These are phyloP conservation scores for Trypanosoma lewisi DNA, from an alignment of 208 protist species.

Conservation along the genomic window DNA sequence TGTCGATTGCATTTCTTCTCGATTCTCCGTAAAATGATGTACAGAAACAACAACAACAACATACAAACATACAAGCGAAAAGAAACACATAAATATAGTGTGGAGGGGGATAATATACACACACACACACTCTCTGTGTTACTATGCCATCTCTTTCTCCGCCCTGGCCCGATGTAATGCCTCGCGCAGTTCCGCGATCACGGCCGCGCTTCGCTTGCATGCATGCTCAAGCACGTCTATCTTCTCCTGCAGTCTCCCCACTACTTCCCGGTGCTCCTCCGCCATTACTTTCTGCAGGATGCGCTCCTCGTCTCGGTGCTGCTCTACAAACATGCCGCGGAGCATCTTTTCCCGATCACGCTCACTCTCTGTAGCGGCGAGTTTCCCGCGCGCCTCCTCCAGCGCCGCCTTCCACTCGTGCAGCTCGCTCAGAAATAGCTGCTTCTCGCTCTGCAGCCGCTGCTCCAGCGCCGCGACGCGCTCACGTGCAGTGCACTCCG, in stretches of 20 bases:
- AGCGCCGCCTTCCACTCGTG: conserved; percentile 27
- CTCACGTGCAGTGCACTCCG: background rate
- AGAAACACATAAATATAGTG: no score
- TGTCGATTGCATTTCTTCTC: no score
- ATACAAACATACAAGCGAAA: background rate
- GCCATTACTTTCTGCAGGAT: conserved; percentile 26
- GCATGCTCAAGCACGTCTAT: conserved; percentile 49
- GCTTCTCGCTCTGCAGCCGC: conserved; percentile 15
- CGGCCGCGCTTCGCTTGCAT: conserved; percentile 45
- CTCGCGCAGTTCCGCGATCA: conserved; percentile 68
- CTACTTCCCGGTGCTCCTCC: conserved; percentile 4
- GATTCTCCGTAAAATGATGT: background rate
- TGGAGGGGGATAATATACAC: background rate
- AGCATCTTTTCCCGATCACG: conserved; percentile 25
- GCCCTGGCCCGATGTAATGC: conserved; percentile 30
- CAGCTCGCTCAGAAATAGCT: conserved; percentile 26
- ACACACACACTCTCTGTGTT: background rate
- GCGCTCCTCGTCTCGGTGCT: conserved; percentile 29
- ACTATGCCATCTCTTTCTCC: background rate
- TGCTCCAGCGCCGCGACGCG: conserved; percentile 10
- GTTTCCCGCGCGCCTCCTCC: conserved; percentile 24
- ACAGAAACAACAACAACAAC: background rate
- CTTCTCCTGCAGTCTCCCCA: conserved; percentile 25
- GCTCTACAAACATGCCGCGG: conserved; percentile 32
- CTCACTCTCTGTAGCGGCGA: conserved; percentile 24